Evolutionary conservation across 192 early-diverging fungal genomes (phyloP).

Genomic region (Mortierella claussenii): DNA sequence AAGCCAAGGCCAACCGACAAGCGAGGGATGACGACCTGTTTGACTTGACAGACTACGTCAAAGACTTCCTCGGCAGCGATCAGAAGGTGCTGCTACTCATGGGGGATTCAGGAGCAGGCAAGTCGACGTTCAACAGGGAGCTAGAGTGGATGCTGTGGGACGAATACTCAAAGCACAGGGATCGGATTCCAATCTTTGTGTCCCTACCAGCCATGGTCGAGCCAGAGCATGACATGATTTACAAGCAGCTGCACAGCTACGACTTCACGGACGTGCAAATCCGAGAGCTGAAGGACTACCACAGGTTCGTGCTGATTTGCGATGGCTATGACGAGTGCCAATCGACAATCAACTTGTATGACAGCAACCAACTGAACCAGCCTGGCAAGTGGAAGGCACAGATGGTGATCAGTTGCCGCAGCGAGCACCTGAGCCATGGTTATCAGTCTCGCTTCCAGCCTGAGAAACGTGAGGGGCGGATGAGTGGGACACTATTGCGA

Average conservation of each 20-base stretch:
- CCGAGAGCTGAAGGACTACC: constrained; percentile 4
- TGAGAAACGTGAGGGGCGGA: too few species aligned
- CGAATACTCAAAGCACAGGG: neutral
- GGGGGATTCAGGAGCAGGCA: constrained; percentile 12
- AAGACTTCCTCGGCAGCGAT: constrained; percentile 2
- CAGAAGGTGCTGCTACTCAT: neutral
- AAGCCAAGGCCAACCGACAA: constrained; percentile 2
- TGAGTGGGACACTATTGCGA: neutral
- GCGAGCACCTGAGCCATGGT: neutral
- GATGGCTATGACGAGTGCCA: constrained; percentile 16
- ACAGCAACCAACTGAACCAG: neutral
- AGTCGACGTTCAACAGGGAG: constrained; percentile 4
- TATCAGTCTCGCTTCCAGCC: neutral
- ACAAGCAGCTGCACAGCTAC: neutral
- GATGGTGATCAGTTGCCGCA: constrained; percentile 13
- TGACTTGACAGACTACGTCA: neutral
- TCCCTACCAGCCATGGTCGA: neutral
- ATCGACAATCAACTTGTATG: neutral
- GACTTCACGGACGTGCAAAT: neutral
- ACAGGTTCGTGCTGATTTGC: constrained; percentile 13
- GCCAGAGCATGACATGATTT: constrained; percentile 6
- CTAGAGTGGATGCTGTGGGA: neutral
- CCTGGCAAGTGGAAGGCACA: constrained; percentile 3
- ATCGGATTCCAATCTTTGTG: neutral
- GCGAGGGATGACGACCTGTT: neutral